Evolutionary conservation across 805 yeast species (phyloP), one percentile per base, ranked within the genome.

Genomic region (Ogataea parapolymorpha): DNA sequence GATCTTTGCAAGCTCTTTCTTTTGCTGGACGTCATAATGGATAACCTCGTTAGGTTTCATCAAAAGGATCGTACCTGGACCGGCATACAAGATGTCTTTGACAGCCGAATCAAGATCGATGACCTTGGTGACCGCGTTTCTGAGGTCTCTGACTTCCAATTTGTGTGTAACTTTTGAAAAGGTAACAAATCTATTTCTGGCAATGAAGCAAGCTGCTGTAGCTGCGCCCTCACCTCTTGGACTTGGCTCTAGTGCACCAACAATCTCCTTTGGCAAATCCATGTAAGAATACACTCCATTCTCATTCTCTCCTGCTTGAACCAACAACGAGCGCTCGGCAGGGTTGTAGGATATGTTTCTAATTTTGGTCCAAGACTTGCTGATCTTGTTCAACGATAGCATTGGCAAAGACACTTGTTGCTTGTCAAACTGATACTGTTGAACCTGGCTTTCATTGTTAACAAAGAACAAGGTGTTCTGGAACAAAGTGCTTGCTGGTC

Each of bases 171-270:
- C 56, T 58, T 80, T 82, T 42, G 77, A 69, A 61, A 84, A 86
- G 24, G 85, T 86, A 42, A 86, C 95, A 65, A 88, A 93, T 66
- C 99, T 76, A 68, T 93, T 93, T 63, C 99, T 84, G 11, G 97
- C 89, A 54, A 95, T 88, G 63, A 93, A 93, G 46, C 84, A 72
- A 12, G 98, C 99, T 63, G 79, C 80, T 56, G 78, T 79, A 27
- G 93, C 96, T 41, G 79, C 78, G 38, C 96, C 97, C 55, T 78
- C 80, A 45, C 84, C 70, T 36, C 84, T 71, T 46, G 82, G 82
- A n/a, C 81, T 73, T 40, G 97, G 96, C 57, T 90, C 97, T 50
- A 88, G 77, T n/a, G 96, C 95, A 50, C 96, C 96, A 44, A 91
- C 78, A 28, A 83, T 84, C 62, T 87, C 91, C 54, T 84, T 84